Conservation (phyloP, 2,329 filamentous ascomycete genomes). For the Fusarium sp. region DNA sequence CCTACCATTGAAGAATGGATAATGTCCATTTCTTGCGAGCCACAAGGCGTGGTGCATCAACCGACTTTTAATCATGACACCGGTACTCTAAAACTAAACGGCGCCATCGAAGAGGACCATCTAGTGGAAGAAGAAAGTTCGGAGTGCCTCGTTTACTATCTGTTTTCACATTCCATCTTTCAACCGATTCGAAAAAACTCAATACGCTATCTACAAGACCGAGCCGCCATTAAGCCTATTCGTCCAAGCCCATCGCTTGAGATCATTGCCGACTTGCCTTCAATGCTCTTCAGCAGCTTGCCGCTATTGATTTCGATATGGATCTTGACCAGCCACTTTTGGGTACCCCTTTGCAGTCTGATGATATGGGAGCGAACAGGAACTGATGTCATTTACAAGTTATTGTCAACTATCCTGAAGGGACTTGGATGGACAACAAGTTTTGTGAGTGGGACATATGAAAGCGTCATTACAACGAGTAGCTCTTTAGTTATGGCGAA, state of each 20-base stretch:
- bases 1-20: not conserved
- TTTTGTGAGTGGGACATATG: not conserved
- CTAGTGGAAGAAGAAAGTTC: conserved; percentile 27
- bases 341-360: conserved; percentile 36
- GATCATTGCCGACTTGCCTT: conserved; percentile 30
- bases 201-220: conserved; percentile 31
- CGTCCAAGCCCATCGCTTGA: conserved; percentile 27
- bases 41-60: not conserved
- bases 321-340: conserved; percentile 38
- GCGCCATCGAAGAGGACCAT: conserved; percentile 5
- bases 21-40: not conserved
- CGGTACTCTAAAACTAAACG: not conserved
- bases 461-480: conserved; percentile 2
- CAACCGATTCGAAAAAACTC: conserved; percentile 27
- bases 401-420: conserved; percentile 18
- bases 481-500: conserved; percentile 13
- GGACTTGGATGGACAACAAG: conserved; percentile 7
- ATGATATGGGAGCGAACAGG: conserved; percentile 40
- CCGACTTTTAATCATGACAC: not conserved
- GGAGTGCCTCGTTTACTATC: conserved; percentile 15
- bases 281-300: conserved; percentile 32
- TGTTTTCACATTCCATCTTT: conserved; percentile 39
- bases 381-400: conserved; percentile 29
- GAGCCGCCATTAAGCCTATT: conserved; percentile 33
- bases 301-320: conserved; percentile 37